Evolutionary conservation across 1,284 basidiomycete genomes (phyloP).

Genomic region (Trichosporon faecale): DNA sequence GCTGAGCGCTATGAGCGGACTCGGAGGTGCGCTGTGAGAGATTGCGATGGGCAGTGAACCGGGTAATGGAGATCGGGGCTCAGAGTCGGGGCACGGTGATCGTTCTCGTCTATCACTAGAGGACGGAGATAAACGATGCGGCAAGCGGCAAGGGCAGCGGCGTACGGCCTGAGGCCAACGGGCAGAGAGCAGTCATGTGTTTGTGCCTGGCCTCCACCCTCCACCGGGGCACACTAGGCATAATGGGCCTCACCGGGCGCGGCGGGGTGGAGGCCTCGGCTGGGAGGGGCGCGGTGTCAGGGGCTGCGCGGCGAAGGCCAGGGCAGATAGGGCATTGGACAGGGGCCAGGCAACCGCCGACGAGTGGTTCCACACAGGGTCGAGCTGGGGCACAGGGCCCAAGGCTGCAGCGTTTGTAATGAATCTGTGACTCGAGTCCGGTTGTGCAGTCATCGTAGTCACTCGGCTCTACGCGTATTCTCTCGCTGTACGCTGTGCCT

Average conservation of each 20-base stretch:
- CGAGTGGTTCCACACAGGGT: not conserved
- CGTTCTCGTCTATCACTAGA: conserved; percentile 5
- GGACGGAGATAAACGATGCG: not conserved
- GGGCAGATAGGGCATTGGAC: not conserved
- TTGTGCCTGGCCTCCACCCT: not conserved
- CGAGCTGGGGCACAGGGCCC: not conserved
- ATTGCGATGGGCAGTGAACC: conserved; percentile 2
- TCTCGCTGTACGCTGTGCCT: not conserved
- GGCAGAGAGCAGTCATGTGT: not conserved
- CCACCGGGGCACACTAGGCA: not conserved
- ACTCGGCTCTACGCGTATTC: not conserved
- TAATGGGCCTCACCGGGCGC: too few relatives aligned
- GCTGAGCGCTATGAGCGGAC: not conserved
- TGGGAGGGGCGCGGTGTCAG: not conserved
- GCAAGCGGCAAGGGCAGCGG: not conserved
- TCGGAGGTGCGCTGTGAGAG: not conserved
- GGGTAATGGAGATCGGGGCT: not conserved
- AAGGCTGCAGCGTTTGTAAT: conserved; percentile 2
- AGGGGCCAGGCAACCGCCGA: not conserved
- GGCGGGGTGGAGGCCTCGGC: not conserved
- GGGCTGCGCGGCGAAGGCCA: not conserved
- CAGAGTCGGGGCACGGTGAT: not conserved
- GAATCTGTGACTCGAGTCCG: not conserved
- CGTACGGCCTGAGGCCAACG: not conserved
- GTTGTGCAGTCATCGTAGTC: conserved; percentile 1